Conservation (phyloP, 2,329 filamentous ascomycete species). For the Neopestalotiopsis sp. region DNA sequence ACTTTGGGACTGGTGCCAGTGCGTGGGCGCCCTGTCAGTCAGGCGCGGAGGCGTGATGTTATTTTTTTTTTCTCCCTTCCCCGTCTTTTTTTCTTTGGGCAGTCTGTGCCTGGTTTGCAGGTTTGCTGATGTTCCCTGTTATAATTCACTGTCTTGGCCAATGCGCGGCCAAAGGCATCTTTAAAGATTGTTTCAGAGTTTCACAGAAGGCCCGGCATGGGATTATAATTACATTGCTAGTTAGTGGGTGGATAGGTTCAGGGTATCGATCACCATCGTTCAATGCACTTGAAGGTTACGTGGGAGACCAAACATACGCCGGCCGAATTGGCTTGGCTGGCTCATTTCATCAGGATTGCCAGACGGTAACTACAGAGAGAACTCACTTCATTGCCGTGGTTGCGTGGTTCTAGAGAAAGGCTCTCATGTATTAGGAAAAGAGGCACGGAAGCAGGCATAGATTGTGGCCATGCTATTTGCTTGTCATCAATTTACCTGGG, state of each 20-base stretch:
- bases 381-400: no score
- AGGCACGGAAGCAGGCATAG: no score
- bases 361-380: no score
- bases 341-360: no score
- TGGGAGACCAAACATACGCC: background rate
- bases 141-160: background rate
- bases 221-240: background rate
- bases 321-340: no score
- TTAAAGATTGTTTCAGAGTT: background rate
- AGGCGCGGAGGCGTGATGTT: background rate
- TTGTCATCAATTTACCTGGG: no score
- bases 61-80: background rate
- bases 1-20: background rate
- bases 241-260: background rate
- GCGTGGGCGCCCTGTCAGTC: conserved; percentile 2
- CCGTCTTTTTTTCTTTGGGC: background rate
- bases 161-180: background rate
- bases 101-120: background rate
- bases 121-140: background rate
- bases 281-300: background rate
- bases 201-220: background rate
- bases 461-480: no score
- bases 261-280: background rate
- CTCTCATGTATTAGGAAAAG: no score
- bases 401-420: no score